phyloP scores from a whole-genome alignment of 352 stramenopile genomes.

The Peronospora farinosa region DNA sequence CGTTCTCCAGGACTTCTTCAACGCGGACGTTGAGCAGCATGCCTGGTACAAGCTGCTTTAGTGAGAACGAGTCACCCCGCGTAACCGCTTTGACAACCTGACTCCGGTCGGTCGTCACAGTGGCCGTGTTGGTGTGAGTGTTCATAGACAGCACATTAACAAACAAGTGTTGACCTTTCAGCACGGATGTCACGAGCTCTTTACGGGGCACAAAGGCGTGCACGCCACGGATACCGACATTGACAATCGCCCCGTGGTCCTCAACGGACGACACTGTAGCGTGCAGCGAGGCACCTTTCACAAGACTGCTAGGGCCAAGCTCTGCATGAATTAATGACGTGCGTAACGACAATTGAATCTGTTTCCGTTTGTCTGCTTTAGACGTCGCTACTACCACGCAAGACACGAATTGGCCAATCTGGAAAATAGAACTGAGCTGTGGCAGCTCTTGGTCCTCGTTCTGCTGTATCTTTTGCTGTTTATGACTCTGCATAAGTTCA shows the following conservation, averaged over 20 bases:
- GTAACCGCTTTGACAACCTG: conserved; percentile 75
- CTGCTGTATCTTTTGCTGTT: conserved; percentile 9
- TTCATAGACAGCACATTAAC: conserved; percentile 70
- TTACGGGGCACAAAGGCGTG: conserved; percentile 73
- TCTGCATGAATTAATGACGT: conserved; percentile 83
- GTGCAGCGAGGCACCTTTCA: conserved; percentile 72
- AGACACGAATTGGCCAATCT: conserved; percentile 77
- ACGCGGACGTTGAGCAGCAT: conserved; percentile 91
- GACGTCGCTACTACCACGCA: conserved; percentile 68
- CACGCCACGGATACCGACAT: conserved; percentile 78
- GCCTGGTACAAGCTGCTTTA: conserved; percentile 86
- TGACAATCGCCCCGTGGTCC: conserved; percentile 92
- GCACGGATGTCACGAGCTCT: conserved; percentile 43
- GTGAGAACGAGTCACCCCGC: conserved; percentile 74
- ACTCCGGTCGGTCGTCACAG: conserved; percentile 55
- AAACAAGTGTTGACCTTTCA: conserved; percentile 63
- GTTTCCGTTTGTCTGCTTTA: conserved; percentile 73
- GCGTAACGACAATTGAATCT: conserved; percentile 88
- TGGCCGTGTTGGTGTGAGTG: conserved; percentile 65
- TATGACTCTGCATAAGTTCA: conserved; percentile 28
- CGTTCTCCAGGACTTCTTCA: conserved; percentile 84
- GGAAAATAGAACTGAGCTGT: conserved; percentile 53
- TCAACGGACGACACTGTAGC: conserved; percentile 87
- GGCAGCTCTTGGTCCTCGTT: conserved; percentile 33
- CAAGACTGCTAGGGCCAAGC: conserved; percentile 46